Evolutionary conservation across 371 early-diverging fungal species (phyloP), one percentile per base, ranked within the genome.

Genomic region (Mortierella sp.): DNA sequence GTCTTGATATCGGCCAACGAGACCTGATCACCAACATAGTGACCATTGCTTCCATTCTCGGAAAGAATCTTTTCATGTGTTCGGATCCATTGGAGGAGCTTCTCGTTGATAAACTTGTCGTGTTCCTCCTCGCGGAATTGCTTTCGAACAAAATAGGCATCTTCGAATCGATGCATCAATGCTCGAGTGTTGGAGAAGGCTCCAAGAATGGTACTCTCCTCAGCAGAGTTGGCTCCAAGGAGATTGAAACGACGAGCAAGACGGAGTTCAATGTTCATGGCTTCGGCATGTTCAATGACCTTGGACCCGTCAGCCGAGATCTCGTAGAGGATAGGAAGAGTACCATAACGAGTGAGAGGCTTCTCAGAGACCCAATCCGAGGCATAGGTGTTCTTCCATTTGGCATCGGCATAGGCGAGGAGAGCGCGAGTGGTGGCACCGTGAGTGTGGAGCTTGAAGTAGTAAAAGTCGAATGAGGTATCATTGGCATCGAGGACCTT

Each of bases 351-450:
- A 44, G 43, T 46, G 57, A n/a, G n/a, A n/a, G n/a, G n/a, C n/a
- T n/a, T n/a, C n/a, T n/a, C n/a, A n/a, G n/a, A n/a, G n/a, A n/a
- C n/a, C n/a, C n/a, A n/a, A n/a, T n/a, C n/a, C n/a, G n/a, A n/a
- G n/a, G n/a, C n/a, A 50, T 44, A 23, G 56, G 25, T 12, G 18
- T 56, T 43, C 28, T 25, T 56, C 64, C 64, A 64, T 21, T 64
- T 43, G 57, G 64, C 64, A 11, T 64, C 64, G 47, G 56, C 56
- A 18, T 64, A 64, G 28, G 64, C 64, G 47, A 64, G 56, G 18
- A 64, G 18, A 19, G 64, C 64, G 25, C 64, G 64, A 14, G 64
- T 7, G 16, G 64, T 64, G 37, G 64, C 64, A 56, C 57, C 64
- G 28, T 64, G 64, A 25, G 57, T 57, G 18, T 64, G 64, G 26